phyloP scores from a whole-genome alignment of 768 basidiomycete genomes.

The Amanita polypyramis region DNA sequence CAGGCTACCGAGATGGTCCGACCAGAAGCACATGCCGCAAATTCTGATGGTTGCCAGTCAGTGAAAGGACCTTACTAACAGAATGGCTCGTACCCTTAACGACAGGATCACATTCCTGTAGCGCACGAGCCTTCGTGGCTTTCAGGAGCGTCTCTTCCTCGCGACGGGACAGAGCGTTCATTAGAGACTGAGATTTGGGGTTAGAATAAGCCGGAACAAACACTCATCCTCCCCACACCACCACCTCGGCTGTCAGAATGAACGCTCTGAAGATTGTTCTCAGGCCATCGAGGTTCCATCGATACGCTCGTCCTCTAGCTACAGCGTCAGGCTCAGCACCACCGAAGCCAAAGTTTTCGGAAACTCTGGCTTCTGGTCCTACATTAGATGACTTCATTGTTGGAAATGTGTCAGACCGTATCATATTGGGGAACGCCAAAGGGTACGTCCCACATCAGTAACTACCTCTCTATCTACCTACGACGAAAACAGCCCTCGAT shows the following conservation, averaged over 20 bases:
- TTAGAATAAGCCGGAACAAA: constrained; percentile 2
- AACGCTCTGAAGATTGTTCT: constrained; percentile 4
- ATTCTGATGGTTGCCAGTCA: constrained; percentile 35
- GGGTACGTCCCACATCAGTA: constrained; percentile 31
- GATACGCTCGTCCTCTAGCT: constrained; percentile 17
- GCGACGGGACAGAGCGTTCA: constrained; percentile 80
- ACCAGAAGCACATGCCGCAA: constrained; percentile 75
- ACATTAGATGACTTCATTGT: constrained; percentile 74
- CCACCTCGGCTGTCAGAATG: neutral
- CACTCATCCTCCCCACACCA: neutral
- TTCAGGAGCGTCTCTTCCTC: constrained; percentile 84
- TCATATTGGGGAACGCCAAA: constrained; percentile 63
- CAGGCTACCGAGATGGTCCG: constrained; percentile 79
- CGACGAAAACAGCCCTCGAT: constrained; percentile 49
- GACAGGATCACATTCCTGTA: constrained; percentile 66
- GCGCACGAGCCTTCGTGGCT: constrained; percentile 66
- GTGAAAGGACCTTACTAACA: neutral
- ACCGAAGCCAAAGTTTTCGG: constrained; percentile 34
- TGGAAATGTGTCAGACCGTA: constrained; percentile 42
- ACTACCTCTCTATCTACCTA: constrained; percentile 2
- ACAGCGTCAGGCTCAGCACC: constrained; percentile 19
- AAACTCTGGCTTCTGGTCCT: constrained; percentile 55
- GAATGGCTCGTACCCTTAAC: constrained; percentile 49
- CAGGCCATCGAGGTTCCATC: neutral
- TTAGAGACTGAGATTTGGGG: constrained; percentile 16